Base-by-base conservation (phyloP, 441 rosid species). In the Mallotus repandus region DNA sequence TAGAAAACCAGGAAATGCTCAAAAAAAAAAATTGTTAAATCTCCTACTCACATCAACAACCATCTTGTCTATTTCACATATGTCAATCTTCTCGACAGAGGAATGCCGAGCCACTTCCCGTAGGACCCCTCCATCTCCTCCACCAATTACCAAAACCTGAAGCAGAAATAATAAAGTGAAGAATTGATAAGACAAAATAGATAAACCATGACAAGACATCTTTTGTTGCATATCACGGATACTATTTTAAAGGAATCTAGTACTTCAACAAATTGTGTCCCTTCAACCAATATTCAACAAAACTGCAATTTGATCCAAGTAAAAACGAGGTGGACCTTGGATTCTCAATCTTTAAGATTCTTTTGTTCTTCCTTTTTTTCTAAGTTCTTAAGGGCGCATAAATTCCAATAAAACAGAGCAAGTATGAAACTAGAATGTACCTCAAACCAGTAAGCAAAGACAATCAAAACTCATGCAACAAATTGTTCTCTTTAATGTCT, bases 131-230 rank as follows among this genome's bases (percentile, higher is more conserved):
- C 98, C 98, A 81, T 91, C 98, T 65, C 98, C 98, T 72, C 98
- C 98, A n/a, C 98, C 98, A 78, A 94, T 94, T 63, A 94, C 98
- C 83, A 94, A 72, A 60, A 91, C 98, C 98, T 92, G 81, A 62
- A 76, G 41, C 60, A 72, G 15, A 67, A 52, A 29, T 55, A 46
- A 71, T 19, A 69, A 2, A 11, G 6, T 11, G 49, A 73, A 53
- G 21, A 25, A 21, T 45, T 25, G n/a, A 58, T 67, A 63, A 48
- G 21, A 69, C 41, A 68, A 32, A 54, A 18, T 10, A 45, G 19
- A 29, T 10, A 69, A 69, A 72, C 1, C 3, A 29, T 43, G 19
- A n/a, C 21, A 38, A 54, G 21, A 54, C 0, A 54, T n/a, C 21
- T 9, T 18, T 19, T 12, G 45, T 50, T 35, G 35, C 38, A 35